Evolutionary conservation across 164 flowering plant genomes (phyloP), one percentile per base, ranked within the genome.

Genomic region (Paratinospora sagittata): DNA sequence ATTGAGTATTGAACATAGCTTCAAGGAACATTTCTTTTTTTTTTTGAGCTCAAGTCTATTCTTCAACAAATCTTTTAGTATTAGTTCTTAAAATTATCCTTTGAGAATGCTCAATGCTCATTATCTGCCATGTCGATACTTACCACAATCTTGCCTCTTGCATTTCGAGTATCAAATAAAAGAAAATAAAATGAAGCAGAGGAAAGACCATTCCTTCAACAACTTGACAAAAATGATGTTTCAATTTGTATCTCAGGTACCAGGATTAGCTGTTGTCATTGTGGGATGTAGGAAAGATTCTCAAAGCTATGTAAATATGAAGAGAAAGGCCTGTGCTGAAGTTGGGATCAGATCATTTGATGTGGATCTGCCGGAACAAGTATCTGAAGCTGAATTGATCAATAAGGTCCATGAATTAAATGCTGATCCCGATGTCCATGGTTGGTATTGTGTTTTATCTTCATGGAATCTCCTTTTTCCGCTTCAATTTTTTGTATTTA

Each of bases 251-350:
- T 27, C 30, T 63, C 76, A 89, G 98, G 96, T 90, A 14, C 99
- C 99, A n/a, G 97, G 97, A 37, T 78, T 95, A 78, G 99, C 94
- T 23, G 97, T 95, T 55, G 93, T 95, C 14, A 86, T 92, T 65
- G 96, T 95, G 0, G 98, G 97, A 5, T 58, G 21, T 60, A 84
- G 97, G 77, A 92, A 91, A 76, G 99, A 95, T 74, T 92, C 97
- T 65, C 94, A 88, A 70, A 90, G 90, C 79, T 95, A 92, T 77
- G 97, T 90, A 69, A 81, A 60, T 68, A 89, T 89, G 97, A 92
- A 95, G 81, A 87, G 96, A 71, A 92, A 89, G 72, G 92, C 97
- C 2, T 95, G 97, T 81, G 91, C 89, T 58, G 97, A 94, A 79
- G 90, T 86, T 72, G 96, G 97, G 47, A 90, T 94, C 27, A 89